These are phyloP conservation scores for Pontederia crassipes DNA, from an alignment of 176 grass and related monocot genomes.

Conservation along the genomic window DNA sequence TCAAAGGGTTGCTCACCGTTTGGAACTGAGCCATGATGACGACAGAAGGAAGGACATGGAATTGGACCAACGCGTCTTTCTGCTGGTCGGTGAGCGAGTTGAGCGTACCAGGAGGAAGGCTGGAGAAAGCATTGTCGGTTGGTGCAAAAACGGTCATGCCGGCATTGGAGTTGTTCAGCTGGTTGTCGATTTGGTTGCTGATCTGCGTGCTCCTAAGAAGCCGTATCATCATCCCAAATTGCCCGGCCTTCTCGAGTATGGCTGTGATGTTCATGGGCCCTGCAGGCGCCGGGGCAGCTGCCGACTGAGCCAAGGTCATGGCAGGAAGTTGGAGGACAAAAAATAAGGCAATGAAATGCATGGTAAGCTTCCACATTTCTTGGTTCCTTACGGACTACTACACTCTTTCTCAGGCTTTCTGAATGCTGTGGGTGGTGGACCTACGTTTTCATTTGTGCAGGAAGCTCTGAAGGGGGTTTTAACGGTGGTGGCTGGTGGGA, in stretches of 20 bases:
- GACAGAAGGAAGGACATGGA: slow-evolving; percentile 55
- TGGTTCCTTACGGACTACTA: no score
- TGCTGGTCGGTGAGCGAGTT: slow-evolving; percentile 78
- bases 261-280: slow-evolving; percentile 68
- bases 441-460: background rate
- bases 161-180: slow-evolving; percentile 58
- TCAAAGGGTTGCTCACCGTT: slow-evolving; percentile 85
- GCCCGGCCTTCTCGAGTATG: slow-evolving; percentile 67
- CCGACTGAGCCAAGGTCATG: slow-evolving; percentile 18
- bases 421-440: no score
- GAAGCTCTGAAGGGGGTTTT: no score
- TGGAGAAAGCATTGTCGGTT: slow-evolving; percentile 82
- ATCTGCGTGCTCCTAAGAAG: slow-evolving; percentile 53
- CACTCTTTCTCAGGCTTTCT: no score
- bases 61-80: slow-evolving; percentile 76
- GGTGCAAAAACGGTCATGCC: slow-evolving; percentile 90
- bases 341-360: background rate
- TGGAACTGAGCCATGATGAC: slow-evolving; percentile 59
- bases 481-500: no score
- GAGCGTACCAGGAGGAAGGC: slow-evolving; percentile 59
- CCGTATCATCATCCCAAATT: slow-evolving; percentile 70
- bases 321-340: slow-evolving; percentile 4
- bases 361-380: no score
- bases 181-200: slow-evolving; percentile 80
- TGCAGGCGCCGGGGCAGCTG: slow-evolving; percentile 25